Evolutionary conservation across 2,329 filamentous ascomycete genomes (phyloP).

Genomic region (Trichoderma asperellum): DNA sequence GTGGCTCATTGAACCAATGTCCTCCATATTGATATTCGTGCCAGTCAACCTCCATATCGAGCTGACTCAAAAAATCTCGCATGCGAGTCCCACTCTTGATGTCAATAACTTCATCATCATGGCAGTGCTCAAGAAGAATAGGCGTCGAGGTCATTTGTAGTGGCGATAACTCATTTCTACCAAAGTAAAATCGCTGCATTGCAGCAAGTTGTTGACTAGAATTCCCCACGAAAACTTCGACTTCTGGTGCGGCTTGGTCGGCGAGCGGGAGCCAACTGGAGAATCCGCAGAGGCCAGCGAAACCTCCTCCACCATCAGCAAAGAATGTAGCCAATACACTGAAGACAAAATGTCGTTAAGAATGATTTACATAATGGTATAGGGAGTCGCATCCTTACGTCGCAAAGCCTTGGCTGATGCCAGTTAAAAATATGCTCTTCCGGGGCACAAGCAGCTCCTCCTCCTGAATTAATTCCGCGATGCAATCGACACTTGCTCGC

Average conservation of each 20-base stretch:
- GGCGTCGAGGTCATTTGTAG: not conserved
- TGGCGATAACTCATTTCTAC: not conserved
- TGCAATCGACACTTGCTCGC: not conserved
- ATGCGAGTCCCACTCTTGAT: not conserved
- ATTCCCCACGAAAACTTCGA: not conserved
- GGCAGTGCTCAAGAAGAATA: slow-evolving; percentile 11
- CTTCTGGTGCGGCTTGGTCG: not conserved
- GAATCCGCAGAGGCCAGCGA: slow-evolving; percentile 15
- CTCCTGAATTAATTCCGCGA: not conserved
- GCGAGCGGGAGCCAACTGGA: slow-evolving; percentile 6
- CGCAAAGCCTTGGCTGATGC: slow-evolving; percentile 20
- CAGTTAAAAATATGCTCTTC: not conserved
- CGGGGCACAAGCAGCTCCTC: slow-evolving; percentile 13
- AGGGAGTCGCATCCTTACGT: not conserved
- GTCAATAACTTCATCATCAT: not conserved
- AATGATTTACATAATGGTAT: not conserved
- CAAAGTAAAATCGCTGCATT: slow-evolving; percentile 12
- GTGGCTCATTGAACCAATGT: slow-evolving; percentile 9
- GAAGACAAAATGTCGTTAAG: not conserved
- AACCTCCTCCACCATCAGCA: slow-evolving; percentile 10
- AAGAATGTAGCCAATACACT: slow-evolving; percentile 7
- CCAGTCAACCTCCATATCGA: not conserved
- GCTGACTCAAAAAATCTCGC: not conserved
- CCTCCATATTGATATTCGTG: not conserved
- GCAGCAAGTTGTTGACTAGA: not conserved